Percentiles rank a stretch among this genome's conserved stretches.
phyloP scores from a whole-genome alignment of 106 monocot genomes.

The Dactylorhiza incarnata region DNA sequence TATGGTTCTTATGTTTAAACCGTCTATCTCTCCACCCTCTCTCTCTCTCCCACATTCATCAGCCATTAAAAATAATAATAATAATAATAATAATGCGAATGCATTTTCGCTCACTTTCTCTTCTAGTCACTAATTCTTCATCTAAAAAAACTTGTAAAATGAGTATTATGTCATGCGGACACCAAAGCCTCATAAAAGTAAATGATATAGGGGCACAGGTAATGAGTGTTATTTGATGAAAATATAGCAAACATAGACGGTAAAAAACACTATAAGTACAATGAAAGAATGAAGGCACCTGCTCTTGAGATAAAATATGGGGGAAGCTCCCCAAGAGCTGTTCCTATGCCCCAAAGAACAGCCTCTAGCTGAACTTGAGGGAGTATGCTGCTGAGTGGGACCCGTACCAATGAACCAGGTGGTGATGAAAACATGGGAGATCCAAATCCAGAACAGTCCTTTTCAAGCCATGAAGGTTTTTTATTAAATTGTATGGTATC shows the following conservation, averaged over 20 bases:
- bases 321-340: constrained; percentile 96
- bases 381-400: constrained; percentile 73
- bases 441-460: constrained; percentile 79
- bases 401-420: constrained; percentile 42
- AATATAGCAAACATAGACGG: background rate
- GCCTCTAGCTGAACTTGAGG: constrained; percentile 85
- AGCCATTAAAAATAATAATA: no score
- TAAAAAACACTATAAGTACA: background rate
- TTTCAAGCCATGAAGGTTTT: constrained; percentile 88
- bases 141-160: no score
- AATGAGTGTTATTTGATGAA: background rate
- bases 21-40: no score
- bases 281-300: constrained; percentile 34
- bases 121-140: no score
- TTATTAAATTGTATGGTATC: constrained; percentile 81
- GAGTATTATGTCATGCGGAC: no score
- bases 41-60: no score
- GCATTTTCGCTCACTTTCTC: no score
- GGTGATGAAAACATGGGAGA: constrained; percentile 46
- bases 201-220: background rate
- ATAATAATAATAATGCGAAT: no score
- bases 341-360: constrained; percentile 92
- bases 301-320: constrained; percentile 98
- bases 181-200: background rate
- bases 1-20: no score